A percentile compares a stretch with the other conserved stretches of the same genome.
These are phyloP conservation scores for Apiospora aurea DNA, from an alignment of 2,329 filamentous ascomycete species.

Conservation along the genomic window DNA sequence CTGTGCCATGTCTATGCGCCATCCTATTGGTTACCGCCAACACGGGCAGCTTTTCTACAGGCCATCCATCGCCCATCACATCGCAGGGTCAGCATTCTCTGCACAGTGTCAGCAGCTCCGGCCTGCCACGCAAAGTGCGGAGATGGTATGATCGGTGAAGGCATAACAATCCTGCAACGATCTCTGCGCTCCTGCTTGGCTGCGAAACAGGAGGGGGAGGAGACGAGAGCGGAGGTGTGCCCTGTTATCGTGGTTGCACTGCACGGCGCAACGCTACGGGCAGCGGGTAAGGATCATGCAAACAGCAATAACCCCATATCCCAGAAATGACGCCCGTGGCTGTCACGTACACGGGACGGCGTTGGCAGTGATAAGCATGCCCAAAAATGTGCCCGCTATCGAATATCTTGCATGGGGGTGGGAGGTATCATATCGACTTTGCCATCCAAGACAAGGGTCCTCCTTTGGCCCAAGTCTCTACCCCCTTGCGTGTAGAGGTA, in stretches of 20 bases:
- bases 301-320: background rate
- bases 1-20: background rate
- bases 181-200: background rate
- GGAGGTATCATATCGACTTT: background rate
- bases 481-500: constrained; percentile 14
- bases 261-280: background rate
- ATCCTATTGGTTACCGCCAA: constrained; percentile 10
- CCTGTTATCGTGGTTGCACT: background rate
- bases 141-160: constrained; percentile 6
- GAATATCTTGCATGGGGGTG: constrained; percentile 19
- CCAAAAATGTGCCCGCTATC: background rate
- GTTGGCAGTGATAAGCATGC: background rate
- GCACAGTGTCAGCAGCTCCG: constrained; percentile 3
- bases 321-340: background rate
- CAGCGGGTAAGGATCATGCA: background rate
- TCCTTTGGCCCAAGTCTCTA: background rate
- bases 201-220: background rate
- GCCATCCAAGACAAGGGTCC: constrained; percentile 18
- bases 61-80: background rate
- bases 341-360: constrained; percentile 4
- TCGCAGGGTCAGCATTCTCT: background rate
- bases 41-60: constrained; percentile 9
- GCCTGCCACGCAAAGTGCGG: background rate
- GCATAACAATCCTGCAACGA: constrained; percentile 1
- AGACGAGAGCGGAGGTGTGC: too few relatives aligned